A percentile compares a stretch with the other conserved stretches of the same genome.
Evolutionary conservation across 2,329 filamentous ascomycete species (phyloP).

Genomic region (Diaporthe amygdali): DNA sequence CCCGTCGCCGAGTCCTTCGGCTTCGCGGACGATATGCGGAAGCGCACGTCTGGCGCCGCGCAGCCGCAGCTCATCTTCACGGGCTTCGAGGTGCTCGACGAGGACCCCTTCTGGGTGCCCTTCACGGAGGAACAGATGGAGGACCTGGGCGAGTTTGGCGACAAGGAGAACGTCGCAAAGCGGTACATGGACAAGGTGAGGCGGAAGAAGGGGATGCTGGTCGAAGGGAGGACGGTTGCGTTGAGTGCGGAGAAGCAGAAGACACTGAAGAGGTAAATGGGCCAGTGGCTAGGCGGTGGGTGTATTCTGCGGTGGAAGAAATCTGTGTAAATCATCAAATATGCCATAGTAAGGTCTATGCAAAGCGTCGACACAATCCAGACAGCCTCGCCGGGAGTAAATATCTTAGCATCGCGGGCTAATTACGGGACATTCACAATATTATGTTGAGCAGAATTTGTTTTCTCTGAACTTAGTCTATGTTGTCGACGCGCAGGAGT

Average conservation of each 20-base stretch:
- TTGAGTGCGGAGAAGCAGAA: slow-evolving; percentile 93
- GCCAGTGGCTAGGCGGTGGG: neutral
- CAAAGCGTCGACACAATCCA: neutral
- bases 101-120: slow-evolving; percentile 98
- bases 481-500: slow-evolving; percentile 15
- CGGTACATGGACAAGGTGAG: slow-evolving; percentile 92
- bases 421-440: neutral
- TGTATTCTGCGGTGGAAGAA: neutral
- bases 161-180: slow-evolving; percentile 95
- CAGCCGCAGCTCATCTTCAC: slow-evolving; percentile 93
- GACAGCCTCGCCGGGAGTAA: neutral
- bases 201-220: slow-evolving; percentile 83
- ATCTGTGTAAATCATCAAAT: neutral
- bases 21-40: slow-evolving; percentile 95
- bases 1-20: slow-evolving; percentile 96
- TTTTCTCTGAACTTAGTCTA: slow-evolving; percentile 20
- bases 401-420: neutral
- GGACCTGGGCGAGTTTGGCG: slow-evolving; percentile 91
- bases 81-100: slow-evolving; percentile 89
- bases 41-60: slow-evolving; percentile 87
- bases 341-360: neutral
- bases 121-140: slow-evolving; percentile 96
- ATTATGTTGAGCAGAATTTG: neutral
- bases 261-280: slow-evolving; percentile 63
- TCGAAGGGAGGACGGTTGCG: slow-evolving; percentile 77